Evolutionary conservation across 805 yeast genomes (phyloP), one percentile per base, ranked within the genome.

Genomic region (Sungouiella blattae): DNA sequence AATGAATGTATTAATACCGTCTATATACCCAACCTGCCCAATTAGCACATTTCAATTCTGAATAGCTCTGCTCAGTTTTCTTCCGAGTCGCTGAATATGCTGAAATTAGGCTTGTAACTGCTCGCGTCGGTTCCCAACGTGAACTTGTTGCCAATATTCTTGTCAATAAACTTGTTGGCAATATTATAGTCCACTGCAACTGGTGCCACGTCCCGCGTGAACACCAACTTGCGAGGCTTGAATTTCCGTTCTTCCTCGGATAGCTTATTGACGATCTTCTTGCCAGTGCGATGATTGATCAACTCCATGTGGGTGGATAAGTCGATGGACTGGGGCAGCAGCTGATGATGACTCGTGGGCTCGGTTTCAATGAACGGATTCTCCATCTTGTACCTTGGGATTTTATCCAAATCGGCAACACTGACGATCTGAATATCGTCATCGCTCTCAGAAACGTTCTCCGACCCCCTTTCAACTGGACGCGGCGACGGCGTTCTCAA

Each of bases 121-220:
- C 43, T 36, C 22, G 31, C 40, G 23, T 37, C 11, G 12, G 32
- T 36, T 6, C 39, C 42, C 44, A 43, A 33, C 20, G 41, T 30
- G 23, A 47, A 47, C 23, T 41, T 47, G 25, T 26, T 40, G 11
- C 52, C 52, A 21, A 47, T 46, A 28, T 26, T 35, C 22, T 38
- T 41, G 18, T 37, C 46, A n/a, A 47, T 32, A 26, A 33, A 47
- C 29, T 39, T 39, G 29, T 46, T 36, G 7, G 52, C 36, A 6
- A 45, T 43, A 18, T 38, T 36, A 26, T 35, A 42, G 28, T 44
- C 39, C n/a, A 32, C 38, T 23, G 37, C 26, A 13, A 18, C 26
- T 6, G 36, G 18, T 12, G 29, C 23, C 38, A 33, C 49, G 39
- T 30, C 44, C 40, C 17, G 48, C 46, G 45, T 34, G 35, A 47